These are phyloP conservation scores for Neopestalotiopsis rosae DNA, from an alignment of 2,329 filamentous ascomycete species.

Conservation along the genomic window DNA sequence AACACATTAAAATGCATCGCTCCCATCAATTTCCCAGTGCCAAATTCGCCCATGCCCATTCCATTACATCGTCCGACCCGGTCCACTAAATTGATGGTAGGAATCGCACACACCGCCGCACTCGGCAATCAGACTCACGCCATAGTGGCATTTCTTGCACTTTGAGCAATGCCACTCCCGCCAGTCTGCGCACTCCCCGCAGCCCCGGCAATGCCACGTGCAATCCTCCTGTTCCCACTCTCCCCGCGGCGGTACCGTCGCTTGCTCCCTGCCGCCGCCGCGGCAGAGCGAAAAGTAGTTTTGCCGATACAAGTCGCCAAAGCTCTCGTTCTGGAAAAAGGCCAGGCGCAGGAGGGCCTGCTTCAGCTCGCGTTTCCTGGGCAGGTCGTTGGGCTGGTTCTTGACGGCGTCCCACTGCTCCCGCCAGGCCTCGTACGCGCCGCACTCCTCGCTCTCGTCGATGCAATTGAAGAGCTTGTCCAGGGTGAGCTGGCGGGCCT, in stretches of 20 bases:
- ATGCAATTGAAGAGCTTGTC: not conserved
- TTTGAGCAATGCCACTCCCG: constrained; percentile 7
- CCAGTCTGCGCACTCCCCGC: not conserved
- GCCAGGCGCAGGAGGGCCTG: constrained; percentile 2
- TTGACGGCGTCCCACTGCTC: not conserved
- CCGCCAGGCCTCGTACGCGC: not conserved
- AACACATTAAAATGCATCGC: not conserved
- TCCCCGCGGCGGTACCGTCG: not conserved
- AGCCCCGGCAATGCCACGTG: not conserved
- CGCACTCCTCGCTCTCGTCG: not conserved
- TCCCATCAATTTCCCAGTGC: not conserved
- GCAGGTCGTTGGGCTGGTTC: not conserved
- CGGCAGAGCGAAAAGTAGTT: constrained; percentile 4
- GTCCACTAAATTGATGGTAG: constrained; percentile 4
- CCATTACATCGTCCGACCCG: not conserved
- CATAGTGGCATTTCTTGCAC: constrained; percentile 5
- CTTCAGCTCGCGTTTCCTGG: not conserved
- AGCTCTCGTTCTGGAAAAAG: not conserved
- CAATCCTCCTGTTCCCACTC: not conserved
- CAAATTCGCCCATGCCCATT: not conserved
- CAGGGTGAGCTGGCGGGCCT: not conserved
- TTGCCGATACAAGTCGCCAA: not conserved
- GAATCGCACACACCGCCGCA: not conserved
- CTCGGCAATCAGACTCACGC: not conserved
- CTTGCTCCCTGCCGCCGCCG: not conserved